phyloP scores from a whole-genome alignment of 164 flowering plant genomes.

The Warburgia ugandensis region DNA sequence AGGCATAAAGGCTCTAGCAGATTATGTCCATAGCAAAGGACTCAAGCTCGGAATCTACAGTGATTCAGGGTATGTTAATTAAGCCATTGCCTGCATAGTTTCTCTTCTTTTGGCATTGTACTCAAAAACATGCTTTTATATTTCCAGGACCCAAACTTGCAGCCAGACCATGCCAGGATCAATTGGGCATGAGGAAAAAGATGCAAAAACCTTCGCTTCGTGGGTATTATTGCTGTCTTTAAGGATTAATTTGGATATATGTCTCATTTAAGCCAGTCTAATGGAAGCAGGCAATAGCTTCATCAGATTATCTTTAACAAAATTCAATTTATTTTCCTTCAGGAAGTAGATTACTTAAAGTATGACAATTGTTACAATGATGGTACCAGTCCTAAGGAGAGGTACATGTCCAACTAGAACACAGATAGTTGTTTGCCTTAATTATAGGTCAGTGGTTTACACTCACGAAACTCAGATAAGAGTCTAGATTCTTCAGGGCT shows the following conservation, averaged over 20 bases:
- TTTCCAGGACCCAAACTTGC: slow-evolving; percentile 41
- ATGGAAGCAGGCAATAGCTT: too few species aligned
- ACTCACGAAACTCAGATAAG: too few species aligned
- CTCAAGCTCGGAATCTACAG: slow-evolving; percentile 63
- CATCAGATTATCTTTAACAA: too few species aligned
- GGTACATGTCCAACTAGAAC: slow-evolving; percentile 19
- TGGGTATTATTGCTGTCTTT: slow-evolving; percentile 33
- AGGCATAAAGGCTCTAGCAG: slow-evolving; percentile 64
- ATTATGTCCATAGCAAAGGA: slow-evolving; percentile 63
- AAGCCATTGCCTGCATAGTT: too few species aligned
- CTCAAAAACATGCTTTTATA: background rate
- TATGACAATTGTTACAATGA: slow-evolving; percentile 49
- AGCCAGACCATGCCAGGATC: slow-evolving; percentile 66
- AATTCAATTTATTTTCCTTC: background rate
- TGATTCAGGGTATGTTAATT: slow-evolving; percentile 45
- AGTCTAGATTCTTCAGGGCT: too few species aligned
- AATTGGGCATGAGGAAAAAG: slow-evolving; percentile 55
- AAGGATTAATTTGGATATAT: background rate
- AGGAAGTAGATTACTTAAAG: slow-evolving; percentile 65
- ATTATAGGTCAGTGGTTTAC: too few species aligned
- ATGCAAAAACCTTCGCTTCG: slow-evolving; percentile 58
- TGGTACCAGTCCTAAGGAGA: slow-evolving; percentile 31
- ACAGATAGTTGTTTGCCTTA: too few species aligned
- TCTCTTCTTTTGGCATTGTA: background rate
- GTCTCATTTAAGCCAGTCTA: background rate